Percentiles rank a stretch among this genome's conserved stretches.
phyloP scores from a whole-genome alignment of 345 rosid genomes.

The Lenwebbia sp. region DNA sequence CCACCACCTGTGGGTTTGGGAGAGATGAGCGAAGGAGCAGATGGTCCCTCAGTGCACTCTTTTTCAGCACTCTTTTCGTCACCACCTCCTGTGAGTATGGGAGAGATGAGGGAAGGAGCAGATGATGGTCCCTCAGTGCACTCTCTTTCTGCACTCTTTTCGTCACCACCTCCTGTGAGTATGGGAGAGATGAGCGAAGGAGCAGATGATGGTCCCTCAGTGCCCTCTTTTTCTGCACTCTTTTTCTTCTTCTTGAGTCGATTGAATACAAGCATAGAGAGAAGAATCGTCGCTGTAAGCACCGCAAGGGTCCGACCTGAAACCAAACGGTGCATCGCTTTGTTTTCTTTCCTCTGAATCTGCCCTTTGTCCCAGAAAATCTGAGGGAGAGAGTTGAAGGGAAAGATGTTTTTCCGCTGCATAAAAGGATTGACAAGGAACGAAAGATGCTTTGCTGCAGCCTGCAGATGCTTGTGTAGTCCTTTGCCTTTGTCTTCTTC shows the following conservation, averaged over 20 bases:
- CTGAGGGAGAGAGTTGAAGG: too few relatives aligned
- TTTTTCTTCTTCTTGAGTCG: neutral
- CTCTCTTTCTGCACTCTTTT: neutral
- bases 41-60: neutral
- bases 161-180: too few relatives aligned
- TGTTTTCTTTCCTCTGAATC: neutral
- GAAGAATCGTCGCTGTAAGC: neutral
- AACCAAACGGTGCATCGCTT: neutral
- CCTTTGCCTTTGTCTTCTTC: too few relatives aligned
- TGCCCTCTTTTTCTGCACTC: neutral
- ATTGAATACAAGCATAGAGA: neutral
- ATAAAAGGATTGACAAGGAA: too few relatives aligned
- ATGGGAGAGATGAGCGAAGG: too few relatives aligned
- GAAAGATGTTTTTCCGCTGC: too few relatives aligned
- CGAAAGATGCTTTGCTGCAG: too few relatives aligned
- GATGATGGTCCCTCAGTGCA: neutral
- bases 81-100: neutral
- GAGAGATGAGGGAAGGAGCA: too few relatives aligned
- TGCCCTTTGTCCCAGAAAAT: neutral
- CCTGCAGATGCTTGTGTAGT: too few relatives aligned
- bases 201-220: too few relatives aligned
- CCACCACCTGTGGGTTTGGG: neutral
- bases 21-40: neutral
- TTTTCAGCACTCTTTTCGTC: fast-evolving
- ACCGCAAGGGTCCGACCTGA: neutral